Evolutionary conservation across 106 monocot genomes (phyloP).

Genomic region (Dendrobium nobile): DNA sequence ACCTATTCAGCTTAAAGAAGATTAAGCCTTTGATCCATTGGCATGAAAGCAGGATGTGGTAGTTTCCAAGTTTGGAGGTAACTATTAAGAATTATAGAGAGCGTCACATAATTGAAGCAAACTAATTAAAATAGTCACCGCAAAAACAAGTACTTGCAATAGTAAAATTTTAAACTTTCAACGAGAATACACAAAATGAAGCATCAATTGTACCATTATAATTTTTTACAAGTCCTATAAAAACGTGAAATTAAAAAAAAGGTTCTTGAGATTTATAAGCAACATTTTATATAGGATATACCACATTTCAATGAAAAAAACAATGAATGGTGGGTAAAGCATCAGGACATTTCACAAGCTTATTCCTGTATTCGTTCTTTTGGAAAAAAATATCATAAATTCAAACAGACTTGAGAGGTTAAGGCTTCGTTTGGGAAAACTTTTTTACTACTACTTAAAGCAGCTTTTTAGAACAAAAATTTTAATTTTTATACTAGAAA

Average conservation of each 20-base stretch:
- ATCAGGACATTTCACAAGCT: background rate
- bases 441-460: too few species aligned
- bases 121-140: background rate
- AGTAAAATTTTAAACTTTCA: background rate
- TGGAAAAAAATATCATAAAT: background rate
- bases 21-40: too few species aligned
- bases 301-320: background rate
- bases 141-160: background rate
- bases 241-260: background rate
- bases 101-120: background rate
- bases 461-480: too few species aligned
- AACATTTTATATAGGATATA: background rate
- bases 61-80: background rate
- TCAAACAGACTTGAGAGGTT: background rate
- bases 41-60: background rate
- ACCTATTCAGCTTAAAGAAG: too few species aligned
- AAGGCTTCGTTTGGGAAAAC: too few species aligned
- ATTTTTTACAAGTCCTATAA: background rate
- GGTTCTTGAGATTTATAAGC: too few species aligned
- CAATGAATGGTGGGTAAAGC: background rate
- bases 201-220: background rate
- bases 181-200: background rate
- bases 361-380: background rate
- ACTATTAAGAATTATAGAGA: background rate
- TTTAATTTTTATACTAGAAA: too few species aligned